Evolutionary conservation across 352 stramenopile genomes (phyloP).

Genomic region (Phytophthora pseudosyringae): DNA sequence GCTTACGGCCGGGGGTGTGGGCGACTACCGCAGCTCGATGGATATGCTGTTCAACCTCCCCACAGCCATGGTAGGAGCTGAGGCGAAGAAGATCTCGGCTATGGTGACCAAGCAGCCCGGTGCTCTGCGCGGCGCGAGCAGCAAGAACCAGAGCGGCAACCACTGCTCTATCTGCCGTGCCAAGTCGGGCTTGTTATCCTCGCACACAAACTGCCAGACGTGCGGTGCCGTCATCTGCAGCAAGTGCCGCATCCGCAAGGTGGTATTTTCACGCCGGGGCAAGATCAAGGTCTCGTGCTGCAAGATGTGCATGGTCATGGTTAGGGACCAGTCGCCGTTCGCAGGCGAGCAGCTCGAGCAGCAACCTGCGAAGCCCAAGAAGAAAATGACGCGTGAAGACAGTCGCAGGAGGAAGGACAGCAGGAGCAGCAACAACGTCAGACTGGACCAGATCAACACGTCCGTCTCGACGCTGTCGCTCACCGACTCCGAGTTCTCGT

Average conservation of each 20-base stretch:
- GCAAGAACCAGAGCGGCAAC: slow-evolving; percentile 46
- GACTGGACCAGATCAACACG: slow-evolving; percentile 25
- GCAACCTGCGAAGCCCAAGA: slow-evolving; percentile 40
- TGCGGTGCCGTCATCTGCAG: slow-evolving; percentile 77
- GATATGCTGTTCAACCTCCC: slow-evolving; percentile 71
- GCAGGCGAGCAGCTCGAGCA: slow-evolving; percentile 54
- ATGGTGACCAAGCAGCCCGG: slow-evolving; percentile 58
- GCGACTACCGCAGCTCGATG: slow-evolving; percentile 70
- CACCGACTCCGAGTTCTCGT: slow-evolving; percentile 65
- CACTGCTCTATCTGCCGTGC: slow-evolving; percentile 71
- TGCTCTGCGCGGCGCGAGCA: slow-evolving; percentile 31
- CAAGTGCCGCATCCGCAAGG: slow-evolving; percentile 76
- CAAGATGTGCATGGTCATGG: slow-evolving; percentile 75
- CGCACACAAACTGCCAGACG: slow-evolving; percentile 61
- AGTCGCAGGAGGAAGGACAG: slow-evolving; percentile 39
- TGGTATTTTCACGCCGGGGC: slow-evolving; percentile 56
- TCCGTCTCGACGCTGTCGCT: slow-evolving; percentile 49
- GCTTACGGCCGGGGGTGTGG: slow-evolving; percentile 68
- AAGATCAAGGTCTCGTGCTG: slow-evolving; percentile 76
- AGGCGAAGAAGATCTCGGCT: slow-evolving; percentile 73
- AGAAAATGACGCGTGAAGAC: slow-evolving; percentile 15
- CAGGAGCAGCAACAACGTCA: slow-evolving; percentile 30
- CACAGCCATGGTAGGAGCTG: slow-evolving; percentile 47
- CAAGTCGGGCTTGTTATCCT: slow-evolving; percentile 62
- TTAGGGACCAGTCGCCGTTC: slow-evolving; percentile 74